A percentile compares a stretch with the other conserved stretches of the same genome.
Evolutionary conservation across 495 filamentous ascomycete species (phyloP).

Genomic region (Copromyces sp.): DNA sequence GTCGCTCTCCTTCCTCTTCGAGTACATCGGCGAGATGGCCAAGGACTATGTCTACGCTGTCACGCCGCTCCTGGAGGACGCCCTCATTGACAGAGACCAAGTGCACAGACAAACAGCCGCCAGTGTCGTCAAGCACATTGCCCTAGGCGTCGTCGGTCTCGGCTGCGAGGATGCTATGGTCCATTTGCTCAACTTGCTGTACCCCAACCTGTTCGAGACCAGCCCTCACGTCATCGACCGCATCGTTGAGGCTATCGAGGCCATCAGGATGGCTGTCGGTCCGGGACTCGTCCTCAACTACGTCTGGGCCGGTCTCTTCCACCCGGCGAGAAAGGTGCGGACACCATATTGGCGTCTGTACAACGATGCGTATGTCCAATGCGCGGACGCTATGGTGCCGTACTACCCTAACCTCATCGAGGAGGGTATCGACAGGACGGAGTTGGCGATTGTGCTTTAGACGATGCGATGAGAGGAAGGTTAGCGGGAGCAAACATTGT

Average conservation of each 20-base stretch:
- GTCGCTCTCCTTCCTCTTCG: constrained; percentile 92
- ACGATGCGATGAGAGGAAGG: neutral
- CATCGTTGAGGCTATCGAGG: constrained; percentile 93
- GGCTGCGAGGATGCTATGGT: constrained; percentile 99
- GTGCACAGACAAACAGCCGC: constrained; percentile 97
- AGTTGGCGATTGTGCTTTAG: constrained; percentile 78
- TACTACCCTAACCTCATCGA: constrained; percentile 83
- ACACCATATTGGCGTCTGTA: constrained; percentile 91
- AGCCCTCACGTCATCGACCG: constrained; percentile 97
- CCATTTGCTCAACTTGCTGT: constrained; percentile 90
- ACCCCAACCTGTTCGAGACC: constrained; percentile 97
- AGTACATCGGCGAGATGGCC: constrained; percentile 99
- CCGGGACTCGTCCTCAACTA: constrained; percentile 92
- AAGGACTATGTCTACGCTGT: constrained; percentile 99
- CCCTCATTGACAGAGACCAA: constrained; percentile 95
- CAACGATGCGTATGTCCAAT: constrained; percentile 94
- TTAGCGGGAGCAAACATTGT: neutral
- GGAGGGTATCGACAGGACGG: constrained; percentile 61
- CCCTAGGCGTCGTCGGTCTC: constrained; percentile 87
- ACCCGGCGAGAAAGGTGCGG: constrained; percentile 88
- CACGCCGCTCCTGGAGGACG: constrained; percentile 93
- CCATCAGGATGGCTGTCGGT: constrained; percentile 88
- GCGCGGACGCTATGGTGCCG: constrained; percentile 87
- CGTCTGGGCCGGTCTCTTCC: constrained; percentile 94
- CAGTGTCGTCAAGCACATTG: constrained; percentile 93